Conservation (phyloP, 176 grass and related monocot species). For the Saccharum officinarum region DNA sequence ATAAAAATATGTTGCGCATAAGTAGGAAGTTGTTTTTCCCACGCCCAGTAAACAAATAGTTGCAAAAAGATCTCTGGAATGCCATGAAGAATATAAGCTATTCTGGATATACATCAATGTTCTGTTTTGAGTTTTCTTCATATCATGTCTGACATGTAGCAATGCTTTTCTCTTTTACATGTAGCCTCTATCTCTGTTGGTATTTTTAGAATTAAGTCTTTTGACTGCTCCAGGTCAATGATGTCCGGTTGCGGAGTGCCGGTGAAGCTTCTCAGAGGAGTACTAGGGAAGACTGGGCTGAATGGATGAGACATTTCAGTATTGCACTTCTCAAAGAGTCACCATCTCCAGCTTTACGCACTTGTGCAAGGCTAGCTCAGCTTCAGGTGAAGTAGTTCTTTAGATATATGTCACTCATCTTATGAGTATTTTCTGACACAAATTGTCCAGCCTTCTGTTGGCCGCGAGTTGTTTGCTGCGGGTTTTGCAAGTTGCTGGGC, state of each 20-base stretch:
- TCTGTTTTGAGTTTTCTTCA: not conserved
- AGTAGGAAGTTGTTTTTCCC: not conserved
- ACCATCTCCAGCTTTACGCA: slow-evolving; percentile 91
- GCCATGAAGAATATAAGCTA: not conserved
- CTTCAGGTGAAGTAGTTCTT: slow-evolving; percentile 69
- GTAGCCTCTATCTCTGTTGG: not conserved
- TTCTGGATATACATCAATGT: slow-evolving; percentile 7
- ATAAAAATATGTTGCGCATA: not conserved
- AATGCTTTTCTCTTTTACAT: not conserved
- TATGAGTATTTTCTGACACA: slow-evolving; percentile 56
- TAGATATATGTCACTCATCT: slow-evolving; percentile 33
- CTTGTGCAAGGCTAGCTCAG: slow-evolving; percentile 92
- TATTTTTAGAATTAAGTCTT: slow-evolving; percentile 27
- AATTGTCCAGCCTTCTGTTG: slow-evolving; percentile 84
- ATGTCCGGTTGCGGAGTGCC: slow-evolving; percentile 83
- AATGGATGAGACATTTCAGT: slow-evolving; percentile 99
- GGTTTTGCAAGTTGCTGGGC: slow-evolving; percentile 99
- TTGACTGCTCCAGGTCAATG: slow-evolving; percentile 68
- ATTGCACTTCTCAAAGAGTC: slow-evolving; percentile 98
- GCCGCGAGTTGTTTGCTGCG: slow-evolving; percentile 91
- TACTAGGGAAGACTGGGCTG: slow-evolving; percentile 98
- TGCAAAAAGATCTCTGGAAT: slow-evolving; percentile 7
- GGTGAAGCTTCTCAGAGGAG: slow-evolving; percentile 97
- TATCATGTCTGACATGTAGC: not conserved
- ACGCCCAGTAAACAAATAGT: not conserved